Conservation (phyloP, 2,329 filamentous ascomycete genomes). For the Coleophoma eucalyptorum region DNA sequence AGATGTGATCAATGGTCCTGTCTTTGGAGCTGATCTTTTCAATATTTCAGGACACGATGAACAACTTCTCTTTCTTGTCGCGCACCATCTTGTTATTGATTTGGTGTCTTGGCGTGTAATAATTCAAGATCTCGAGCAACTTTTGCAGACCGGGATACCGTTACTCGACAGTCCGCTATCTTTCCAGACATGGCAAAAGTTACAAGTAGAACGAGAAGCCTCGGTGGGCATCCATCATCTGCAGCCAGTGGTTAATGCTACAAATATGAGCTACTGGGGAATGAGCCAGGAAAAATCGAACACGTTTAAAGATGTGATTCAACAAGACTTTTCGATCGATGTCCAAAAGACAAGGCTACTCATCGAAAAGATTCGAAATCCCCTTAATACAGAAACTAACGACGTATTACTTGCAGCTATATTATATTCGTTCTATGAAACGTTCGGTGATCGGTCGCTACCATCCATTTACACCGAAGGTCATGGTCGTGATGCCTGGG, state of each 20-base stretch:
- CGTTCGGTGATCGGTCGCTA: conserved; percentile 31
- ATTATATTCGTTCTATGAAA: conserved; percentile 27
- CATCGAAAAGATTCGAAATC: conserved; percentile 19
- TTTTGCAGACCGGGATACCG: conserved; percentile 14
- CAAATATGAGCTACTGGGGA: conserved; percentile 16
- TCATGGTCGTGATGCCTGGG: conserved; percentile 35
- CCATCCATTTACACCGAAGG: conserved; percentile 35
- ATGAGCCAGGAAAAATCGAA: conserved; percentile 14
- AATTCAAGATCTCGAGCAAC: conserved; percentile 29
- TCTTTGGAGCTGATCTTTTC: conserved; percentile 8
- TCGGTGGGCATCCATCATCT: background rate
- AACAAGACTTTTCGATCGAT: conserved; percentile 39
- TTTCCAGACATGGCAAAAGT: background rate
- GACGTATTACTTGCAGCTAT: conserved; percentile 16
- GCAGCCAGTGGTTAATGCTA: background rate
- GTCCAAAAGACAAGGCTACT: conserved; percentile 25
- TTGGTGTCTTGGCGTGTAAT: conserved; percentile 31
- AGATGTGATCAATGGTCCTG: background rate
- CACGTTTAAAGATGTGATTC: conserved; percentile 16
- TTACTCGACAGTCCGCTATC: background rate
- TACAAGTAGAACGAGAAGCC: background rate
- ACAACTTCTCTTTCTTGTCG: no score
- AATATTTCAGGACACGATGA: conserved; percentile 6
- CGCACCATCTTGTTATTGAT: no score
- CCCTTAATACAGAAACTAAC: conserved; percentile 29